A percentile compares a stretch with the other conserved stretches of the same genome.
These are phyloP conservation scores for Bipolaris sorokiniana DNA, from an alignment of 2,329 filamentous ascomycete genomes.

Conservation along the genomic window DNA sequence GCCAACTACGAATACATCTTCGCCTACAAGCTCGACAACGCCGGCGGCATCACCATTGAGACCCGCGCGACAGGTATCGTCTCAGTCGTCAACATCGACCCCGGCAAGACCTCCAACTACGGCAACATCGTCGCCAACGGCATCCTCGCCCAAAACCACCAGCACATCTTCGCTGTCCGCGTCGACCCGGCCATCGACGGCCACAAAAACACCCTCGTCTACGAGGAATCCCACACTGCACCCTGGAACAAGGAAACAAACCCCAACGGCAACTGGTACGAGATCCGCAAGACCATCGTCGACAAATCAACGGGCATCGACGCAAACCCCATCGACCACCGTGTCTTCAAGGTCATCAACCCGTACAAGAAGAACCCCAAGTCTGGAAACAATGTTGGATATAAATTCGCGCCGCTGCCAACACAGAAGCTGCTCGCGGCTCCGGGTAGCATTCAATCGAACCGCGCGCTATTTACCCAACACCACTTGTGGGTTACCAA, in stretches of 20 bases:
- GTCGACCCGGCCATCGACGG: conserved; percentile 70
- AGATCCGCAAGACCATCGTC: conserved; percentile 58
- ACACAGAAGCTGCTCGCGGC: conserved; percentile 59
- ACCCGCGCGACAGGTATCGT: conserved; percentile 71
- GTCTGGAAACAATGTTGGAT: conserved; percentile 54
- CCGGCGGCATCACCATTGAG: conserved; percentile 66
- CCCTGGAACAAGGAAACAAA: conserved; percentile 62
- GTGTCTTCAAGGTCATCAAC: conserved; percentile 62
- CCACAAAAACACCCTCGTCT: conserved; percentile 60
- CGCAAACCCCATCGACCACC: conserved; percentile 61
- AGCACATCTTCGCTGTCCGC: conserved; percentile 66
- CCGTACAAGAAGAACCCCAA: conserved; percentile 53
- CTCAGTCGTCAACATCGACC: conserved; percentile 65
- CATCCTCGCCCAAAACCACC: conserved; percentile 71
- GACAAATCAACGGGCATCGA: conserved; percentile 57
- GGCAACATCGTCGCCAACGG: conserved; percentile 70
- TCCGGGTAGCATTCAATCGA: conserved; percentile 52
- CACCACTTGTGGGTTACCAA: conserved; percentile 63
- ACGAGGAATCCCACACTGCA: conserved; percentile 60
- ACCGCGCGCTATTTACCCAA: conserved; percentile 57
- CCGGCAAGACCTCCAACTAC: conserved; percentile 59
- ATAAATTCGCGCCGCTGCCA: conserved; percentile 56
- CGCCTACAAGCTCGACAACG: conserved; percentile 68
- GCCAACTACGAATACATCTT: conserved; percentile 76
- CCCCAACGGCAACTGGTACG: conserved; percentile 67